These are phyloP conservation scores for Ettlia oleoabundans DNA, from an alignment of 139 green algal genomes.

Conservation along the genomic window DNA sequence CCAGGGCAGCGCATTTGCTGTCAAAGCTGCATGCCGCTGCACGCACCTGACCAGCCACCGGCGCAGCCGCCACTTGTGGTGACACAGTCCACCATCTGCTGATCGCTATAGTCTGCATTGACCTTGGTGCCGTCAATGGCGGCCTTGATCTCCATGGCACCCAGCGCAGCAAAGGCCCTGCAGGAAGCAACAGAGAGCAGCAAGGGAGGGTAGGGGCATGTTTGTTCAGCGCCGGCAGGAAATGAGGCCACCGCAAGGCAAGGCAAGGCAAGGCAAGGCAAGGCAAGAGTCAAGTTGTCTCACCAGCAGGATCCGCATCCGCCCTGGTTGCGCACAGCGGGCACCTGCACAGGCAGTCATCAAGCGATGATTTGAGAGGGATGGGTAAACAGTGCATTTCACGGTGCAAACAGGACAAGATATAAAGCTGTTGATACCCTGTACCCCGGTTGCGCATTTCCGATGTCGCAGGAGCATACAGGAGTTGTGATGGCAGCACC, in stretches of 20 bases:
- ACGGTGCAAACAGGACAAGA: no score
- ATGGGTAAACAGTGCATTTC: no score
- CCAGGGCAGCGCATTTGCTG: no score
- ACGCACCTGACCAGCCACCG: neutral
- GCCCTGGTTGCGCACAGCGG: neutral
- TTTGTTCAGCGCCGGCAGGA: neutral
- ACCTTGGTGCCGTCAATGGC: neutral
- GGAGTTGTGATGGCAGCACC: no score
- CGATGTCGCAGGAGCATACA: no score
- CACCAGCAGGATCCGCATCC: neutral
- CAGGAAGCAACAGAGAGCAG: no score
- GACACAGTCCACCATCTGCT: neutral
- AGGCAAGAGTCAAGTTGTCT: neutral
- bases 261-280: neutral
- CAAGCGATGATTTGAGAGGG: no score
- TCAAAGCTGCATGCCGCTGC: neutral
- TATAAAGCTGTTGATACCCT: no score
- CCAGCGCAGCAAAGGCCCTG: neutral
- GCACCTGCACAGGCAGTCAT: no score
- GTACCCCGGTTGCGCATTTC: no score
- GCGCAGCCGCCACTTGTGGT: neutral
- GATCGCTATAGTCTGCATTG: neutral
- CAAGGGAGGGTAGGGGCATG: neutral
- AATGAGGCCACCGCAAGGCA: neutral
- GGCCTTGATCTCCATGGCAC: conserved; percentile 1